Base-by-base conservation (phyloP, 2,329 filamentous ascomycete species). In the Simplicillium aogashimaense region DNA sequence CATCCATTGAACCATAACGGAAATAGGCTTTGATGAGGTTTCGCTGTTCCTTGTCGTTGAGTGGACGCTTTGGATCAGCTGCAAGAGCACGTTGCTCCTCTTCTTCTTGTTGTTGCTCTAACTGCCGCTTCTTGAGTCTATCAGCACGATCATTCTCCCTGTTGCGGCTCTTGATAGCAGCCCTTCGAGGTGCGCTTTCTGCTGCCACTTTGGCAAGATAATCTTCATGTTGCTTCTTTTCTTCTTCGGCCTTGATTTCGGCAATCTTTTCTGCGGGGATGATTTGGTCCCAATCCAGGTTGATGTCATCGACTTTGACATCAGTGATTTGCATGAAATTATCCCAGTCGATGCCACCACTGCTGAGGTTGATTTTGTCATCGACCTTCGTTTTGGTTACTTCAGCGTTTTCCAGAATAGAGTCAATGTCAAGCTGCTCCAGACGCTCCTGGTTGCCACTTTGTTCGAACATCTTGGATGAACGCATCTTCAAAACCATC, bases 401-500 rank as follows among this genome's bases (percentile, higher is more conserved):
- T 64, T 98, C 92, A 20, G 94, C 92, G 58, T 95, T 95, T 53
- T 92, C 92, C 13, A 98, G 77, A 31, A 98, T 92, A 8, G 89
- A 87, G 57, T 98, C 94, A 50, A 98, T 97, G 58, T 98, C 92
- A 17, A 98, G 80, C 61, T 95, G 88, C 63, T 98, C 92, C 5
- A 98, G 73, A 57, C 94, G 92, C 64, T 90, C 84, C 61, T 98
- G 92, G 57, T 98, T 98, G 43, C 87, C 86, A 10, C 86, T 92
- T 59, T 95, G 90, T 62, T 97, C 90, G 51, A 98, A 98, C 83
- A 98, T 94, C 63, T 92, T 95, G 57, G 95, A 92, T n/a, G 92
- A 94, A 50, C 92, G 84, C 64, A 90, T 88, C 67, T 97, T 97
- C 55, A 98, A 75, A 43, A 98, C 94, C 60, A 86, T 85, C 46